phyloP scores from a whole-genome alignment of 768 basidiomycete genomes.

The Auriscalpium microsporum region DNA sequence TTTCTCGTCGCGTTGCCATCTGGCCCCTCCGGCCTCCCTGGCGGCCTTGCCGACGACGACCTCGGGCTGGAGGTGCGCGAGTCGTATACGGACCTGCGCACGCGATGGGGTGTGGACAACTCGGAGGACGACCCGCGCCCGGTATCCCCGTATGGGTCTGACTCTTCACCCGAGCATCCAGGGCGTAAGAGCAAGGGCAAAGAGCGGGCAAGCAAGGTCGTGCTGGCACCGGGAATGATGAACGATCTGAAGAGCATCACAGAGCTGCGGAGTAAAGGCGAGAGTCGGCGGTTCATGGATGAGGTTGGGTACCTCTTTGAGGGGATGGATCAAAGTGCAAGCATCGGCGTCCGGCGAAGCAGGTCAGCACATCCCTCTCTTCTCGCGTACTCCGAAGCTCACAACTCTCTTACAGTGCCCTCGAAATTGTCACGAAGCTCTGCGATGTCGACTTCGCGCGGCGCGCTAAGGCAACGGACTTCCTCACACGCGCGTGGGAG shows the following conservation, averaged over 20 bases:
- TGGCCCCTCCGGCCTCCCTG: background rate
- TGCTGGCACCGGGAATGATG: conserved; percentile 50
- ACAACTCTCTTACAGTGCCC: conserved; percentile 38
- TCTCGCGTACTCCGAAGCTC: background rate
- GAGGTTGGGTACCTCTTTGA: conserved; percentile 83
- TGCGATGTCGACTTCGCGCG: conserved; percentile 70
- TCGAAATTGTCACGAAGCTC: conserved; percentile 69
- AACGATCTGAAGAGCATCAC: conserved; percentile 75
- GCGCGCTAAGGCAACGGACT: conserved; percentile 71
- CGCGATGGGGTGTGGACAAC: conserved; percentile 75
- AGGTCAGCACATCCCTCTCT: conserved; percentile 37
- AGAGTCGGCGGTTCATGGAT: conserved; percentile 71
- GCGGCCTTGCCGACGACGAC: conserved; percentile 24
- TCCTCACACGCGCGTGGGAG: conserved; percentile 62
- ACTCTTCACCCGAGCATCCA: conserved; percentile 19
- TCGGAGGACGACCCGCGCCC: conserved; percentile 63
- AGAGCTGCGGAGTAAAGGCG: conserved; percentile 73
- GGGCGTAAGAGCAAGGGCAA: conserved; percentile 30
- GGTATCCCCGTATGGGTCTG: conserved; percentile 4
- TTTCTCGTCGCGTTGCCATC: conserved; percentile 58
- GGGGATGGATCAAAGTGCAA: conserved; percentile 50
- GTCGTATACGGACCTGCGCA: conserved; percentile 65
- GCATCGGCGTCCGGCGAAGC: conserved; percentile 51
- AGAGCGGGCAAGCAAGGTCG: conserved; percentile 15
- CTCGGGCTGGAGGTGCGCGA: conserved; percentile 50